Percentiles rank a stretch among this genome's conserved stretches.
These are phyloP conservation scores for Neophaeococcomyces aloes DNA, from an alignment of 2,329 filamentous ascomycete species.

Conservation along the genomic window DNA sequence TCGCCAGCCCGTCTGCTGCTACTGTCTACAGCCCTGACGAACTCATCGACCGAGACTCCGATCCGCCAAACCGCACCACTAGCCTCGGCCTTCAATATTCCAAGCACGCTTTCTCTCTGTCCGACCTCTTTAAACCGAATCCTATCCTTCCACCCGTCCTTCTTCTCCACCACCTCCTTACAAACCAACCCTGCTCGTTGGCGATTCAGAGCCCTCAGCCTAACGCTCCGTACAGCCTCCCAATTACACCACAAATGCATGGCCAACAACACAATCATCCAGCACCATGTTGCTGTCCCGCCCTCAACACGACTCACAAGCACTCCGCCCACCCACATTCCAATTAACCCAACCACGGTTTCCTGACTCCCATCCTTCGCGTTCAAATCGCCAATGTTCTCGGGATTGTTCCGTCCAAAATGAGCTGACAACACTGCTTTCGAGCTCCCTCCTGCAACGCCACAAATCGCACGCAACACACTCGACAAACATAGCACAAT, in stretches of 20 bases:
- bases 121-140: slow-evolving; percentile 11
- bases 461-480: slow-evolving; percentile 61
- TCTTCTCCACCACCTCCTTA: slow-evolving; percentile 20
- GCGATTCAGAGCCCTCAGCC: slow-evolving; percentile 72
- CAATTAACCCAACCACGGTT: slow-evolving; percentile 78
- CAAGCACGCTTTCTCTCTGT: slow-evolving; percentile 11
- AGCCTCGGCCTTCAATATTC: neutral
- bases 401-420: slow-evolving; percentile 65
- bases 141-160: slow-evolving; percentile 2
- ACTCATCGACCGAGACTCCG: slow-evolving; percentile 9
- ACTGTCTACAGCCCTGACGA: neutral
- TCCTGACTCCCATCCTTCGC: slow-evolving; percentile 94
- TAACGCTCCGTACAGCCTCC: slow-evolving; percentile 69
- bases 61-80: slow-evolving; percentile 7
- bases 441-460: slow-evolving; percentile 77
- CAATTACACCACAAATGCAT: slow-evolving; percentile 80
- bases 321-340: slow-evolving; percentile 72
- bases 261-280: slow-evolving; percentile 60
- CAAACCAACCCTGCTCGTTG: slow-evolving; percentile 76
- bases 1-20: neutral
- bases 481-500: slow-evolving; percentile 49
- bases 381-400: slow-evolving; percentile 82
- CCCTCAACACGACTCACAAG: slow-evolving; percentile 68
- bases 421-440: slow-evolving; percentile 88
- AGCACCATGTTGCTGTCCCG: slow-evolving; percentile 59